These are phyloP conservation scores for Talaromyces sp. DNA, from an alignment of 2,329 filamentous ascomycete species.

Conservation along the genomic window DNA sequence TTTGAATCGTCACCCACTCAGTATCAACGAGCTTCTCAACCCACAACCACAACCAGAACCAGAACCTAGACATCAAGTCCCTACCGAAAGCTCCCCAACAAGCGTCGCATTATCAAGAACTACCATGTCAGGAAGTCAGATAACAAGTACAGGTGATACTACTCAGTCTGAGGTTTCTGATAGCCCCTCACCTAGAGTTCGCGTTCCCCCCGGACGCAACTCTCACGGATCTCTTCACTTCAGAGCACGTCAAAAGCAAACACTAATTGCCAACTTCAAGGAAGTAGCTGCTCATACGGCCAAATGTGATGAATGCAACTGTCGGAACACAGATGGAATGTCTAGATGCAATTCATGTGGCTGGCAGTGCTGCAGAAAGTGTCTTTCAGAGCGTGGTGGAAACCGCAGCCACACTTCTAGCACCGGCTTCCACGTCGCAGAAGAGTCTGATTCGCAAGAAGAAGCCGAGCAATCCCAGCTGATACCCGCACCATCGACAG, in stretches of 20 bases:
- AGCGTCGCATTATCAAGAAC: no score
- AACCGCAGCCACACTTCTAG: conserved; percentile 15
- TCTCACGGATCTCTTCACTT: not conserved
- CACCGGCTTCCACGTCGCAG: not conserved
- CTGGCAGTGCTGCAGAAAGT: conserved; percentile 41
- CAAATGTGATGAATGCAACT: conserved; percentile 43
- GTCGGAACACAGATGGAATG: conserved; percentile 36
- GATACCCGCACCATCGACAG: no score
- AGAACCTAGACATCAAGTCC: no score
- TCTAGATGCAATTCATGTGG: conserved; percentile 37
- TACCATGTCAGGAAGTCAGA: no score
- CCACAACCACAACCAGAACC: not conserved
- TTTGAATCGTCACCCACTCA: no score
- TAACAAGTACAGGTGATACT: no score
- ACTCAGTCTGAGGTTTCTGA: no score
- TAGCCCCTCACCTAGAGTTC: no score
- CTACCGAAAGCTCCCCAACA: no score
- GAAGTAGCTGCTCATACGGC: conserved; percentile 36
- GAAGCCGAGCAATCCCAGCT: not conserved
- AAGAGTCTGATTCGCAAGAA: not conserved
- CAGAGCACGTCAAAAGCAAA: not conserved
- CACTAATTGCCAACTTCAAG: conserved; percentile 23
- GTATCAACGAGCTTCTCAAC: not conserved
- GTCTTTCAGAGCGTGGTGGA: conserved; percentile 22
- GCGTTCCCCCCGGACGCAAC: no score